phyloP scores from a whole-genome alignment of 257 asterid genomes.

The Fraxinus excelsior region DNA sequence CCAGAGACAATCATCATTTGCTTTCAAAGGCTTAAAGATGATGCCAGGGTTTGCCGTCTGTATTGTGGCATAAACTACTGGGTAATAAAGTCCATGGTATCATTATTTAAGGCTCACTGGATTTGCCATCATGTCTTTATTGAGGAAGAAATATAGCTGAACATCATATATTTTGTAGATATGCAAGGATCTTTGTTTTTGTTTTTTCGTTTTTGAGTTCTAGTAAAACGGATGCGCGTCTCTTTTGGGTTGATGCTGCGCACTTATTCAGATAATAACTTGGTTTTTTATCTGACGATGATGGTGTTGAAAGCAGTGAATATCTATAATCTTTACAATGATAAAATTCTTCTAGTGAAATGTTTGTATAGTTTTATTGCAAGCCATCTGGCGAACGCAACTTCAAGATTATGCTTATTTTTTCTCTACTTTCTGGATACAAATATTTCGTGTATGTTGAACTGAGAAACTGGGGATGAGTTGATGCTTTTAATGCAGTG shows the following conservation, averaged over 20 bases:
- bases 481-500: neutral
- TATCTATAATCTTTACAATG: neutral
- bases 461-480: neutral
- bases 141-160: neutral
- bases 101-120: constrained; percentile 24
- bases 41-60: constrained; percentile 48
- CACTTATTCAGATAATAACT: neutral
- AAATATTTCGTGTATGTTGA: neutral
- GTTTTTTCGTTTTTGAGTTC: neutral
- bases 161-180: neutral
- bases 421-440: neutral
- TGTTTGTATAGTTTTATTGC: neutral
- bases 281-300: neutral
- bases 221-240: neutral
- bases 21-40: constrained; percentile 59
- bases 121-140: neutral
- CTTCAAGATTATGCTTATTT: neutral
- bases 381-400: neutral
- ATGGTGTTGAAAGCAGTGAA: neutral
- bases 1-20: constrained; percentile 55
- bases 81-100: constrained; percentile 41
- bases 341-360: neutral
- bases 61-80: constrained; percentile 50
- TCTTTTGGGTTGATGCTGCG: neutral
- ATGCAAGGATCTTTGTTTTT: neutral